phyloP scores from a whole-genome alignment of 2,329 filamentous ascomycete species.

The Alternaria novae-zelandiae region DNA sequence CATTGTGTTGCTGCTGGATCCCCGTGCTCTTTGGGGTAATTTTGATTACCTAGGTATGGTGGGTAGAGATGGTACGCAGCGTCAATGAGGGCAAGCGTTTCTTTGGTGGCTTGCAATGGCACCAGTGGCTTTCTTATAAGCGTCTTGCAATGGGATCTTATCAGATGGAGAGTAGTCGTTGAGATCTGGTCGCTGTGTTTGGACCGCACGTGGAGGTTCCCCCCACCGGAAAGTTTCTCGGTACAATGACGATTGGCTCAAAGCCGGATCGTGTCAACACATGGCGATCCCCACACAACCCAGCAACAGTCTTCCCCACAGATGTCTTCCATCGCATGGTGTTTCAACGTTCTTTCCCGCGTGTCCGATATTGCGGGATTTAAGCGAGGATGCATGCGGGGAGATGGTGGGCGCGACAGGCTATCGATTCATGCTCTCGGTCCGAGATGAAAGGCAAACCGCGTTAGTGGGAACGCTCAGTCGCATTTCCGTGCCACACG shows the following conservation, averaged over 20 bases:
- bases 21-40: background rate
- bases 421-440: slow-evolving; percentile 8
- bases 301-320: slow-evolving; percentile 1
- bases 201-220: background rate
- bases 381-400: slow-evolving; percentile 19
- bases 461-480: background rate
- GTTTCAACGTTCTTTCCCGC: background rate
- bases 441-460: background rate
- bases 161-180: background rate
- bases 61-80: background rate
- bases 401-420: slow-evolving; percentile 11
- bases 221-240: slow-evolving; percentile 2
- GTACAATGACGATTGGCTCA: slow-evolving; percentile 11
- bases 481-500: background rate
- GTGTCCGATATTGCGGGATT: slow-evolving; percentile 3
- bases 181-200: background rate
- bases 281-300: slow-evolving; percentile 4
- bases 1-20: slow-evolving; percentile 22
- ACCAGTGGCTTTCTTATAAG: slow-evolving; percentile 15
- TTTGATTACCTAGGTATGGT: background rate
- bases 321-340: background rate
- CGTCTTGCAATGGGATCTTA: background rate
- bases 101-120: slow-evolving; percentile 6
- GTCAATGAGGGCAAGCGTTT: slow-evolving; percentile 5
- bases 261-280: slow-evolving; percentile 20